phyloP scores from a whole-genome alignment of 2,329 filamentous ascomycete species.

The Xylariaceae sp. region DNA sequence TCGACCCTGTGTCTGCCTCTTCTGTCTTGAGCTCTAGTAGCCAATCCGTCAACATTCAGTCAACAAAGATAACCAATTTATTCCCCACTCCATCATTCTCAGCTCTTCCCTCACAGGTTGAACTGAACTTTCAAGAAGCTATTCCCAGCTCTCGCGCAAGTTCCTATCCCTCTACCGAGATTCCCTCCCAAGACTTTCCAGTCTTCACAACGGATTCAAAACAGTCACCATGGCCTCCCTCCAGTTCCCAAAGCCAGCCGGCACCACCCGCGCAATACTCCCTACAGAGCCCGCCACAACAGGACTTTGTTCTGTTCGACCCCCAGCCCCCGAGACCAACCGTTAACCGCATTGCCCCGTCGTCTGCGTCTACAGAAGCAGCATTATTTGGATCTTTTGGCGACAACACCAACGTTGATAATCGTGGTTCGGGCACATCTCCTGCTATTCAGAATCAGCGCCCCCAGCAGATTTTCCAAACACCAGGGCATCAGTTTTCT shows the following conservation, averaged over 20 bases:
- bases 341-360: constrained; percentile 40
- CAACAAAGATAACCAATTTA: constrained; percentile 36
- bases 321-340: constrained; percentile 39
- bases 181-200: constrained; percentile 60
- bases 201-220: constrained; percentile 78
- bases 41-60: constrained; percentile 50
- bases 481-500: constrained; percentile 49
- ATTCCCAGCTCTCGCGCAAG: constrained; percentile 51
- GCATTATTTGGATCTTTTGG: constrained; percentile 34
- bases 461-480: constrained; percentile 54
- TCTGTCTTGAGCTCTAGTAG: constrained; percentile 30
- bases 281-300: constrained; percentile 49
- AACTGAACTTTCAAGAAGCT: constrained; percentile 64
- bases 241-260: constrained; percentile 58
- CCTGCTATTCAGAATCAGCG: constrained; percentile 51
- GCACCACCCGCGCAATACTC: constrained; percentile 53
- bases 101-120: constrained; percentile 52
- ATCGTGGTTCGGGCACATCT: constrained; percentile 43
- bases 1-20: constrained; percentile 33
- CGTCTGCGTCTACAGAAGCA: constrained; percentile 40
- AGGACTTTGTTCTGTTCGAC: constrained; percentile 76
- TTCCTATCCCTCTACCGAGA: constrained; percentile 53
- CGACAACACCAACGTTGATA: constrained; percentile 27
- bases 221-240: constrained; percentile 74
- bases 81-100: constrained; percentile 46